Base-by-base conservation (phyloP, 2,329 filamentous ascomycete species). In the Domatiomyces globalis region DNA sequence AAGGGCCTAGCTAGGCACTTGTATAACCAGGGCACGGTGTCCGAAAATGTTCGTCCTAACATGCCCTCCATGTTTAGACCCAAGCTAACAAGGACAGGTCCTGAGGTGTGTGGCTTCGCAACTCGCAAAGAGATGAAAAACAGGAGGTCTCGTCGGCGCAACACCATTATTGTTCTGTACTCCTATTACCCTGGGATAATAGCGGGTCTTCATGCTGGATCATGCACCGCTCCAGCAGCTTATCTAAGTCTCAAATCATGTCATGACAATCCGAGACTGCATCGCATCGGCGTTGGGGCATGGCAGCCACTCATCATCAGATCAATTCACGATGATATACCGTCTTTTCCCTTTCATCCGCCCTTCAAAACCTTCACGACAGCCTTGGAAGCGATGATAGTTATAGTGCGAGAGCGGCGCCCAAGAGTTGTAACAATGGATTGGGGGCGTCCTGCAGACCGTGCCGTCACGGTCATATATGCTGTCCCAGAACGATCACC, bases 1-100 rank as follows among this genome's bases (percentile, higher is more conserved):
- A 76, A 73, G 59, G 78, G 78, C 1, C 60, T 83, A 53, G 71
- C 74, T 58, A 83, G 80, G 65, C 79, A 83, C 63, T 64, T 83
- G 45, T 79, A 79, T 56, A 81, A 81, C 63, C 78, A 82, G 60
- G 79, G 79, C 2, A 67, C 73, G 15, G 69, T 82, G 50, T 71
- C 73, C 25, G 70, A 74, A 51, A 71, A 74, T 66, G 77, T 81
- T 64, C 54, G 66, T 62, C 43, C 15, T 42, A 5, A 43, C 12
- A 5, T 12, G 22, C 19, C 36, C 5, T 25, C 39, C 49, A 12
- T 19, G 18, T n/a, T 27, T 10, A 45, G 9, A 45, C 43, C 4
- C 18, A 4, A 20, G 43, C 43, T 45, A n/a, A 45, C 43, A 45
- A 45, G 7, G 2, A 39, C 15, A 39, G 33, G 33, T 39, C 12